Evolutionary conservation across 2,329 filamentous ascomycete species (phyloP).

Genomic region (Clonostachys sp.): DNA sequence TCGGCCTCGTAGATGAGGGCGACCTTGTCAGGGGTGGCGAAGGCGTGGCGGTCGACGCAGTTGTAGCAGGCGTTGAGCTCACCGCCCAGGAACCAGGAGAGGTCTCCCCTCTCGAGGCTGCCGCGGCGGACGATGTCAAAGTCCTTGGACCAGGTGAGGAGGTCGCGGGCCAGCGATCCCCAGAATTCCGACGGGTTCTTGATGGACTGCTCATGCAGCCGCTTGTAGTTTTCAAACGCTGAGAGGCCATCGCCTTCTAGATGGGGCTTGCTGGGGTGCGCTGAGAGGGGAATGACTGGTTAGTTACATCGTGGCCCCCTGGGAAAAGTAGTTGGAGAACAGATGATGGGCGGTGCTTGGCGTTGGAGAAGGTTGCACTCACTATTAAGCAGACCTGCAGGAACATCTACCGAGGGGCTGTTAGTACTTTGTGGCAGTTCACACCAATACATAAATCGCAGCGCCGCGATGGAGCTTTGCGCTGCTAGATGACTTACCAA

Average conservation of each 20-base stretch:
- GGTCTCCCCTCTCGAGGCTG: background rate
- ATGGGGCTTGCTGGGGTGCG: background rate
- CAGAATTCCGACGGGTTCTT: background rate
- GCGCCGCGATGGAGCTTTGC: no score
- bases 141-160: background rate
- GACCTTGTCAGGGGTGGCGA: conserved; percentile 86
- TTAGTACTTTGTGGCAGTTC: no score
- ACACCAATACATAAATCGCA: no score
- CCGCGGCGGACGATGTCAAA: background rate
- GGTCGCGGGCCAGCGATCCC: background rate
- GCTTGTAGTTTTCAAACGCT: background rate
- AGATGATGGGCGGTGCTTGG: no score
- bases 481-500: no score
- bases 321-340: no score
- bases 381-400: no score
- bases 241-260: background rate
- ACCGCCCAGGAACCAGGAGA: conserved; percentile 52
- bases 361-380: no score
- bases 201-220: background rate
- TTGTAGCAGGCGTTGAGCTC: conserved; percentile 95
- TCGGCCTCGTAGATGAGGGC: conserved; percentile 99
- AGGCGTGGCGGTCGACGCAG: conserved; percentile 93
- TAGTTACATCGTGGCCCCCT: no score
- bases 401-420: no score
- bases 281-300: background rate